Base-by-base conservation (phyloP, 129 eudicot genomes). In the Logfia minima region DNA sequence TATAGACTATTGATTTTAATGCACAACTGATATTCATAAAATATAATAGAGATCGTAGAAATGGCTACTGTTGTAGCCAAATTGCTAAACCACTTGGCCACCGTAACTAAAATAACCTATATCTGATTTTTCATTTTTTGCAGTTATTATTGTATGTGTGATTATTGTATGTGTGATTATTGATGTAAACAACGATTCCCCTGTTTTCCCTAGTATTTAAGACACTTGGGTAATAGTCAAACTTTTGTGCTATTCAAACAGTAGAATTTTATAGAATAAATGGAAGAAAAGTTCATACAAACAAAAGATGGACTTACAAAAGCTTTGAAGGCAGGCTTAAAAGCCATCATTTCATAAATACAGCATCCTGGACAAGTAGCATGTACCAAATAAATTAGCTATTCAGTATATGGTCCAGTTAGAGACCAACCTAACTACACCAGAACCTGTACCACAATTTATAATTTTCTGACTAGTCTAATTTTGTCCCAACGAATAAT, bases 321-420 rank as follows among this genome's bases (percentile, higher is more conserved):
- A 80, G 99, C 99, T 92, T 89, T 94, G 72, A 94, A 94, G 75
- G 99, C 99, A 73, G 97, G 94, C 76, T 84, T 91, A 82, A 80
- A 82, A 70, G 97, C 94, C 79, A 94, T 85, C 97, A 94, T 89
- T 89, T 94, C 99, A 71, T 94, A 94, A 18, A 94, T 60, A 74
- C 99, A 94, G 84, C 99, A 94, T 51, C 99, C 99, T 94, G 89
- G 19, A 85, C 71, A 83, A 56, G 61, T 73, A 80, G 53, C 41
- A 74, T 72, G 66, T 61, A 74, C 77, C 7, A 14, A 34, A 29
- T 45, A 14, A 9, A 23, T 76, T 71, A 58, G 17, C 56, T 66
- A 75, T 45, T 1, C 60, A 75, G 23, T 6, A 59, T 59, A 26
- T 8, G 5, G 6, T 52, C 21, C 39, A 21, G 11, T 18, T 17